These are phyloP conservation scores for Areca catechu DNA, from an alignment of 176 grass and related monocot species.

Conservation along the genomic window DNA sequence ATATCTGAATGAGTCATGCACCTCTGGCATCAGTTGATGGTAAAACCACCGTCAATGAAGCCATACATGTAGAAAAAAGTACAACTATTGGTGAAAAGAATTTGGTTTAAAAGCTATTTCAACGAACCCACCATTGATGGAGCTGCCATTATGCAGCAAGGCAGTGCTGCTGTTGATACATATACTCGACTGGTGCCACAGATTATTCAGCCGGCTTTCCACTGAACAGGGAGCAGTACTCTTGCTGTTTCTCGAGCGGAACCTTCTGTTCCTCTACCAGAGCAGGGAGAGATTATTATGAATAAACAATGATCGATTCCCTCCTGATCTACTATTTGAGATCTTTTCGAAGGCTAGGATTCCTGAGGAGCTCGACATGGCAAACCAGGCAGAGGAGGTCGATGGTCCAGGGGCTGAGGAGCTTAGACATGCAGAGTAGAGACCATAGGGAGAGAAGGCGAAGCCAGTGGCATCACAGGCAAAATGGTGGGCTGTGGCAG, in stretches of 20 bases:
- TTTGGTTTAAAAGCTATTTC: conserved; percentile 28
- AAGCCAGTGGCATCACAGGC: no score
- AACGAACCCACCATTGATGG: conserved; percentile 25
- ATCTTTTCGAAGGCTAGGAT: no score
- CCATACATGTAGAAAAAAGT: conserved; percentile 29
- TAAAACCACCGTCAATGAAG: conserved; percentile 20
- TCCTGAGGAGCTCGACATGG: no score
- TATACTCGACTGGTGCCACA: conserved; percentile 13
- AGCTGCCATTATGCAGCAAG: conserved; percentile 21
- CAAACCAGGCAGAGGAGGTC: no score
- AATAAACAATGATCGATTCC: conserved; percentile 53
- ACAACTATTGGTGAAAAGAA: conserved; percentile 23
- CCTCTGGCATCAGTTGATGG: background rate
- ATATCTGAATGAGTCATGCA: conserved; percentile 4
- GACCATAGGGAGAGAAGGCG: no score
- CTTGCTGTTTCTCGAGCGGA: conserved; percentile 35
- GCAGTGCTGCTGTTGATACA: conserved; percentile 17
- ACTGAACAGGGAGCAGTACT: no score
- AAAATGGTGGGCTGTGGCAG: conserved; percentile 26
- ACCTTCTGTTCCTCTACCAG: conserved; percentile 20
- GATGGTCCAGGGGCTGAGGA: no score
- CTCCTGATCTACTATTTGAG: no score
- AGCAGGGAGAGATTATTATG: conserved; percentile 46
- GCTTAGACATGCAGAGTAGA: no score
- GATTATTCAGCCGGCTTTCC: conserved; percentile 21